A percentile compares a stretch with the other conserved stretches of the same genome.
These are phyloP conservation scores for Trebouxia sp. DNA, from an alignment of 139 green algal genomes.

Conservation along the genomic window DNA sequence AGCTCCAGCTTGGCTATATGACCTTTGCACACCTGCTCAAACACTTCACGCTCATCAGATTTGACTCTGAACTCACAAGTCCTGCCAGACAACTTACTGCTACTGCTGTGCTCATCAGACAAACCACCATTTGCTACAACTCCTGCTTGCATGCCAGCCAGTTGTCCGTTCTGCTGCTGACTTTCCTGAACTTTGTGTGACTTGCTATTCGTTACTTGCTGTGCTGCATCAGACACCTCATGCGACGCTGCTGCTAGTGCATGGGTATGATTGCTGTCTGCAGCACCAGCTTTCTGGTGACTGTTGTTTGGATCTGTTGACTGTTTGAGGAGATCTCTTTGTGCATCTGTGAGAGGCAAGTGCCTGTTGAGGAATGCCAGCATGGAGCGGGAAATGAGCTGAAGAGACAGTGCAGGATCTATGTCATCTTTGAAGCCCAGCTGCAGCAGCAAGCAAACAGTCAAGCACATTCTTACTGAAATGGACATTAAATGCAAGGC, in stretches of 20 bases:
- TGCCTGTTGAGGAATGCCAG: constrained; percentile 50
- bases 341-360: constrained; percentile 34
- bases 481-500: neutral
- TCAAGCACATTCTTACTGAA: neutral
- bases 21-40: neutral
- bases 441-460: too few relatives aligned
- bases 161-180: neutral
- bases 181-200: neutral
- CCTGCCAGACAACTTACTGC: neutral
- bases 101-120: too few relatives aligned
- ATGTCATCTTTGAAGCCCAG: constrained; percentile 43
- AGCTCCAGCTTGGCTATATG: constrained; percentile 12
- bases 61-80: neutral
- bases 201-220: neutral
- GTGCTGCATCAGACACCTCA: neutral
- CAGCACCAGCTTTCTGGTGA: too few relatives aligned
- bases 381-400: constrained; percentile 33
- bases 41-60: constrained; percentile 9
- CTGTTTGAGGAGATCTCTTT: neutral
- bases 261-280: too few relatives aligned
- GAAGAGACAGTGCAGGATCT: constrained; percentile 46
- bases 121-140: neutral
- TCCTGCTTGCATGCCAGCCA: neutral
- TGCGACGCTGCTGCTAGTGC: neutral
- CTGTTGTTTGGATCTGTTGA: too few relatives aligned